Evolutionary conservation across 192 early-diverging fungal species (phyloP), one percentile per base, ranked within the genome.

Genomic region (Coemansia sp.): DNA sequence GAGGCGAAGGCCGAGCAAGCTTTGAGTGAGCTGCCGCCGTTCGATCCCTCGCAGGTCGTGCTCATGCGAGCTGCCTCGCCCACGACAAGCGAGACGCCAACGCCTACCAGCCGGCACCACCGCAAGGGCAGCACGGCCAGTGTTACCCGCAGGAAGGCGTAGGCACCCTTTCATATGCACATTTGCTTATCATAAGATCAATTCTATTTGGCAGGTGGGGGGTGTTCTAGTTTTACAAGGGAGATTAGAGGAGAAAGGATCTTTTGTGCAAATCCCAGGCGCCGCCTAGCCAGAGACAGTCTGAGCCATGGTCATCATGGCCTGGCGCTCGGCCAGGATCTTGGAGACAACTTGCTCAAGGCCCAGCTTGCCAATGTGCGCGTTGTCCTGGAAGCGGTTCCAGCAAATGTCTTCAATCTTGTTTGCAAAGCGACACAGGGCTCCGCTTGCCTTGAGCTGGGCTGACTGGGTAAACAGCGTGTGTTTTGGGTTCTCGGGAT

Each of bases 351-450:
- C 97, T 43, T 84, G 87, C 71, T 91, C 88, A 27, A 99, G 88
- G 32, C 89, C 97, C 44, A 84, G 80, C 48, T 89, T 80, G 0
- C 97, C 97, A 24, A 91, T 82, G 1, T 72, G 80, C 17, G 97
- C 91, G 74, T 99, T 99, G 38, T 91, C 85, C 67, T 91, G 67
- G 86, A 98, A 99, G 21, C 93, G 84, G 38, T 82, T 87, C 62
- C 91, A 79, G 56, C 87, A 92, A 40, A 89, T 87, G 54, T 94
- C 90, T 67, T 97, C 93, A n/a, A 98, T 74, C 37, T 90, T 77
- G 53, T 79, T 83, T 9, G 86, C 83, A 66, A 91, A 83, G 17
- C 86, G 64, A 21, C 80, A 85, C 24, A 95, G 67, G 0, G 89
- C 84, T 15, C 82, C 82, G n/a, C 87, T 84, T 10, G 92, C 93